Evolutionary conservation across 805 yeast species (phyloP).

Genomic region (Wickerhamomyces pijperi): DNA sequence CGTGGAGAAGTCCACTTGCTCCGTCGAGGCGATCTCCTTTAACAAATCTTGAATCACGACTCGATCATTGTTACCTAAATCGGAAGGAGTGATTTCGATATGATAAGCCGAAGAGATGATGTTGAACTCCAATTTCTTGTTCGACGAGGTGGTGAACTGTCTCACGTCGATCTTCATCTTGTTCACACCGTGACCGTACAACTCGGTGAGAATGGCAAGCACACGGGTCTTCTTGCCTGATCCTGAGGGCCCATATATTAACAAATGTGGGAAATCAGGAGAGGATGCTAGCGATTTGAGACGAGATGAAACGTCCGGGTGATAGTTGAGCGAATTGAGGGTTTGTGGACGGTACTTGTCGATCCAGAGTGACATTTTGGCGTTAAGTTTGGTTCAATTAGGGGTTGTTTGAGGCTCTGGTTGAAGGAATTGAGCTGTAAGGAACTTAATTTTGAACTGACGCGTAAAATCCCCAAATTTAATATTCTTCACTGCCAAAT

Average conservation of each 20-base stretch:
- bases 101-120: conserved; percentile 89
- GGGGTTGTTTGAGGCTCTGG: too few relatives aligned
- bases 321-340: conserved; percentile 56
- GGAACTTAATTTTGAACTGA: too few relatives aligned
- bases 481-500: too few relatives aligned
- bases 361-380: conserved; percentile 85
- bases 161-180: conserved; percentile 85
- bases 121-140: conserved; percentile 78
- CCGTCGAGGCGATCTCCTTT: conserved; percentile 91
- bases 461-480: too few relatives aligned
- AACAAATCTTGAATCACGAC: conserved; percentile 89
- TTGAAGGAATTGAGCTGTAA: too few relatives aligned
- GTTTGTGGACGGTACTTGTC: conserved; percentile 81
- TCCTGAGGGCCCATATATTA: conserved; percentile 93
- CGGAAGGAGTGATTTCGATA: conserved; percentile 91
- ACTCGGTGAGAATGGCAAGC: conserved; percentile 62
- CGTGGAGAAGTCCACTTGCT: conserved; percentile 73
- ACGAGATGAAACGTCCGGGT: conserved; percentile 49
- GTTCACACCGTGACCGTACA: conserved; percentile 77
- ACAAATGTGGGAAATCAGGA: conserved; percentile 87
- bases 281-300: conserved; percentile 52
- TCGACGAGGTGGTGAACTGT: conserved; percentile 62
- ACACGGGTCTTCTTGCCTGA: conserved; percentile 95
- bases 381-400: background rate
- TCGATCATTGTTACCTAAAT: conserved; percentile 92